Base-by-base conservation (phyloP, 2,329 filamentous ascomycete species). In the Hymenoscyphus fructigenus region DNA sequence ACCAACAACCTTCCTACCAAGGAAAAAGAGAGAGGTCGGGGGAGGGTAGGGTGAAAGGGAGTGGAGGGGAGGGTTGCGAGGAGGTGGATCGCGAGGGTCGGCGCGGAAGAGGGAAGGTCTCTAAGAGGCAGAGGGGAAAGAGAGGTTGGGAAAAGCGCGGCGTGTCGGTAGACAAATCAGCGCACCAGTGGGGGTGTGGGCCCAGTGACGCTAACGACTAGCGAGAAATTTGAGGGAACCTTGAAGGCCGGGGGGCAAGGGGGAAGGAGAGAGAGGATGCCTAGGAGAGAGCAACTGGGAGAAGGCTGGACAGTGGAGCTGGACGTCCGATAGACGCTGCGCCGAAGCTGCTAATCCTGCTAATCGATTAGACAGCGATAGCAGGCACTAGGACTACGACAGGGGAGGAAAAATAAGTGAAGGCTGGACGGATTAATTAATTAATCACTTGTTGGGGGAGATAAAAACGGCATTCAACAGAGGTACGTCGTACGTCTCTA, bases 1-100 rank as follows among this genome's bases (percentile, higher is more conserved):
- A 57, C 66, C 70, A 71, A 67, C 70, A 36, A 73, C 72, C 65
- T 64, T 63, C 65, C 63, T 62, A 44, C 60, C 53, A 58, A 63
- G 65, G 67, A 71, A 71, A 36, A 67, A 67, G 65, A 66, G 68
- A 68, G 71, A 72, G 70, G 71, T 69, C 68, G 72, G 68, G 67
- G 63, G 62, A 60, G 50, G 60, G 59, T n/a, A 62, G 57, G 38
- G 61, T 50, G 41, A 57, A 3, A 23, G 44, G 44, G 44, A 50
- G 44, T 12, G 44, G 44, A 50, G 44, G 44, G 44, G 44, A 50
- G 44, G 44, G 44, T 50, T 23, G 44, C 44, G n/a, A 23, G 7
- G 55, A 65, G 57, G 44, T 57, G 63, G 63, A 61, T 59, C 53
- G 64, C 57, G 61, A 66, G 60, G 57, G 62, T 55, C 57, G 62